phyloP scores from a whole-genome alignment of 768 basidiomycete species.

The Suillus spraguei region DNA sequence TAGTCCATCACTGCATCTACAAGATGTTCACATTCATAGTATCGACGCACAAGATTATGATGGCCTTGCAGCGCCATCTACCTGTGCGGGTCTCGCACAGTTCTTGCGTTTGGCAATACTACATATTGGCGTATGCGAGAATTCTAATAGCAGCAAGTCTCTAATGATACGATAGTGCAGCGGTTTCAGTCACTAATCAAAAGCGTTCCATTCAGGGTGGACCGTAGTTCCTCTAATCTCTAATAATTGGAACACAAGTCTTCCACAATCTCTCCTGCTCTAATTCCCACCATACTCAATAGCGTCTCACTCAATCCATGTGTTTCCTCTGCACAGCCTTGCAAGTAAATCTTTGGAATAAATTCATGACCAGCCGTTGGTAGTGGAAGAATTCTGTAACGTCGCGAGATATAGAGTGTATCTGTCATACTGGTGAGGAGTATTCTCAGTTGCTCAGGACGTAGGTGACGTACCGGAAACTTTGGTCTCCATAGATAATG shows the following conservation, averaged over 20 bases:
- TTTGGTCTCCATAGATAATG: constrained; percentile 8
- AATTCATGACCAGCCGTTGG: constrained; percentile 8
- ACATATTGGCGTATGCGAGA: neutral
- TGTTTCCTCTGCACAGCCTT: constrained; percentile 40
- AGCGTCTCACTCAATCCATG: constrained; percentile 48
- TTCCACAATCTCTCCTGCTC: constrained; percentile 48
- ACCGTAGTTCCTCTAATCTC: neutral
- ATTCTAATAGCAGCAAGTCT: neutral
- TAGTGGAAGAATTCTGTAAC: constrained; percentile 43
- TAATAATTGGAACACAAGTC: constrained; percentile 30
- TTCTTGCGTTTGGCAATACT: neutral
- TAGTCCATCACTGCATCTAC: neutral
- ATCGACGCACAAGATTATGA: too few relatives aligned
- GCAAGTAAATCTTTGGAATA: constrained; percentile 34
- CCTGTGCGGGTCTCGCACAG: neutral
- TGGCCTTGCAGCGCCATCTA: neutral
- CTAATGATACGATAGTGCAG: neutral
- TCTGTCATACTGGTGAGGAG: constrained; percentile 18
- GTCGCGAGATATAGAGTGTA: constrained; percentile 38
- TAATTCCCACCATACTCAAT: constrained; percentile 44
- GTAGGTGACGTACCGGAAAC: constrained; percentile 17
- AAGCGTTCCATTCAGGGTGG: neutral
- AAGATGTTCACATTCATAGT: too few relatives aligned
- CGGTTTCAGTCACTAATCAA: neutral
- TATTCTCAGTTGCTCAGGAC: constrained; percentile 24